Percentiles rank a stretch among this genome's conserved stretches.
phyloP scores from a whole-genome alignment of 805 yeast genomes.

The Starmera amethionina region DNA sequence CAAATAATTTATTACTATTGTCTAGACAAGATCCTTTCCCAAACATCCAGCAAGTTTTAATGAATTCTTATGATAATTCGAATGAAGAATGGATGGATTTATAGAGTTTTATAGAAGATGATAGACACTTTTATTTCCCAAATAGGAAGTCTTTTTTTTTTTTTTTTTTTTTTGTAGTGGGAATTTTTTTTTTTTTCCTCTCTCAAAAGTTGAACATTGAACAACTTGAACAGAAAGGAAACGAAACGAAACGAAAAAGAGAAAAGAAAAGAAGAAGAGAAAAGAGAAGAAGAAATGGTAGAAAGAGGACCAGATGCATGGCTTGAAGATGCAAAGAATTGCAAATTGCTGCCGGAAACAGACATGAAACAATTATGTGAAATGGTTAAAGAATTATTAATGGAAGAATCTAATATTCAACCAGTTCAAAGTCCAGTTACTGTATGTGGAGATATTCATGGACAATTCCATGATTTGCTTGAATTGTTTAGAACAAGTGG shows the following conservation, averaged over 20 bases:
- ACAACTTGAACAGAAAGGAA: too few species aligned
- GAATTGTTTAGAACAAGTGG: conserved; percentile 88
- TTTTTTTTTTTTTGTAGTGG: too few species aligned
- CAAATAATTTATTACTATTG: conserved; percentile 28
- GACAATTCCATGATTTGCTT: conserved; percentile 90
- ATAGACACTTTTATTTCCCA: not conserved
- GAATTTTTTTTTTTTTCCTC: too few species aligned
- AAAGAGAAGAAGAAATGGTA: conserved; percentile 27
- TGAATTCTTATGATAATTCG: conserved; percentile 4
- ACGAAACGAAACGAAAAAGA: too few species aligned
- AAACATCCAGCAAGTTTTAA: conserved; percentile 12
- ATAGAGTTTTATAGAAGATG: not conserved
- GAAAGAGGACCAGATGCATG: conserved; percentile 92
- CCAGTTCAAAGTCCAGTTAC: conserved; percentile 92
- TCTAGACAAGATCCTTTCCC: conserved; percentile 37
- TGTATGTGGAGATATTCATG: conserved; percentile 96
- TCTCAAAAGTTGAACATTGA: too few species aligned
- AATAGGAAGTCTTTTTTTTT: not conserved
- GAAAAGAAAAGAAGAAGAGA: too few species aligned
- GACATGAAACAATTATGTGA: conserved; percentile 97
- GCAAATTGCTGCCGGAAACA: conserved; percentile 78
- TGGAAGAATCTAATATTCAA: conserved; percentile 94
- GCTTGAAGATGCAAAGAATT: conserved; percentile 88
- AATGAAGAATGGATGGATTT: conserved; percentile 13
- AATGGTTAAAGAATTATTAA: conserved; percentile 82